Evolutionary conservation across 1,284 basidiomycete genomes (phyloP).

Genomic region (Lentinula novae-zelandiae): DNA sequence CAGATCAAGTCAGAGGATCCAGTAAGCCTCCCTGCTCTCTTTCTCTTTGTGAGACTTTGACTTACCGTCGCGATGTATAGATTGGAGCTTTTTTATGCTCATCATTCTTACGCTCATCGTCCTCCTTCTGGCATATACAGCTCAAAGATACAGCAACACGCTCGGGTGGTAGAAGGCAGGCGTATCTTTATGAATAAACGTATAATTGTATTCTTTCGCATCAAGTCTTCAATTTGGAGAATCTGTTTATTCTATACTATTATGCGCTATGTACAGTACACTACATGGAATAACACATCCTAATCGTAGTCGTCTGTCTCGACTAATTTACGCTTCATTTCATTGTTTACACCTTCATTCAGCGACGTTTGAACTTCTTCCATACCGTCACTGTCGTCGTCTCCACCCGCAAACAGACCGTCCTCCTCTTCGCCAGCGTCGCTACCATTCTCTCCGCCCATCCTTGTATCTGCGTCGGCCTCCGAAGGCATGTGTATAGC

Average conservation of each 20-base stretch:
- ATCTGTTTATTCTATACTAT: not conserved
- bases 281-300: not conserved
- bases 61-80: not conserved
- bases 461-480: constrained; percentile 45
- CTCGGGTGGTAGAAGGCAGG: not conserved
- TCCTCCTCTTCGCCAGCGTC: constrained; percentile 51
- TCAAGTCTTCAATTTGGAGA: not conserved
- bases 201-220: not conserved
- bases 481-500: constrained; percentile 62
- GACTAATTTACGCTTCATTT: constrained; percentile 71
- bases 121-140: constrained; percentile 24
- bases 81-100: constrained; percentile 13
- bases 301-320: constrained; percentile 85
- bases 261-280: not conserved
- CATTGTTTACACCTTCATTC: constrained; percentile 42
- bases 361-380: constrained; percentile 61
- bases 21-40: constrained; percentile 38
- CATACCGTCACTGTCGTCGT: constrained; percentile 73
- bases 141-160: constrained; percentile 20
- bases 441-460: constrained; percentile 55
- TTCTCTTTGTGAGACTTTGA: not conserved
- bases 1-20: constrained; percentile 46
- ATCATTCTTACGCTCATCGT: constrained; percentile 24
- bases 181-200: not conserved
- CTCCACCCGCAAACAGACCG: constrained; percentile 66